Conservation (phyloP, 345 rosid species). For the Kernera saxatilis region DNA sequence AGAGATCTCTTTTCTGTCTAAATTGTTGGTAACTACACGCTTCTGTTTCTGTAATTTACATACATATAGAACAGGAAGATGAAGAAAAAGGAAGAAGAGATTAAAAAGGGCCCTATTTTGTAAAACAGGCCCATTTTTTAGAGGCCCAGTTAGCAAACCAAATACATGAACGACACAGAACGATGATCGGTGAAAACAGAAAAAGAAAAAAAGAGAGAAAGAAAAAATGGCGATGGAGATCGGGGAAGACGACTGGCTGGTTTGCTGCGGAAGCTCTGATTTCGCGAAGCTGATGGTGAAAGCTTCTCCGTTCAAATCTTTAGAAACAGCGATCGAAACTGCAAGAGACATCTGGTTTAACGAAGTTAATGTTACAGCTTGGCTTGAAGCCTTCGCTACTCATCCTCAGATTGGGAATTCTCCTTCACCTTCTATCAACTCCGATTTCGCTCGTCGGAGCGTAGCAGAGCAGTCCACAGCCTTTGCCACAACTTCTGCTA, state of each 20-base stretch:
- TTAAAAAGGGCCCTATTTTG: not conserved
- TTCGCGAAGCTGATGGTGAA: conserved; percentile 59
- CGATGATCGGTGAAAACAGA: not conserved
- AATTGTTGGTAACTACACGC: not conserved
- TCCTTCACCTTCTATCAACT: conserved; percentile 34
- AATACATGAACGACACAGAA: no score
- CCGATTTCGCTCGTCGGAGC: conserved; percentile 61
- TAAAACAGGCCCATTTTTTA: no score
- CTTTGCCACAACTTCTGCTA: conserved; percentile 64
- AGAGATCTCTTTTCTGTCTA: conserved; percentile 4
- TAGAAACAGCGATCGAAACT: conserved; percentile 42
- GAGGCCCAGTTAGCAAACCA: no score
- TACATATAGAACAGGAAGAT: not conserved
- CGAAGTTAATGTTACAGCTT: conserved; percentile 66
- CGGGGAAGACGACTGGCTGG: conserved; percentile 55
- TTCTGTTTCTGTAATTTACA: not conserved
- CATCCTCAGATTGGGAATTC: conserved; percentile 85
- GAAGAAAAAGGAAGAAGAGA: not conserved
- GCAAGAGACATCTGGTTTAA: conserved; percentile 86
- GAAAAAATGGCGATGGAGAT: conserved; percentile 28
- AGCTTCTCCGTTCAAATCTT: conserved; percentile 54
- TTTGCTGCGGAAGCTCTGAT: conserved; percentile 79
- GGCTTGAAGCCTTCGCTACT: conserved; percentile 89
- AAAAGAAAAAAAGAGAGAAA: not conserved
- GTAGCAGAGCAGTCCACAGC: conserved; percentile 85